Conservation (phyloP, 768 basidiomycete genomes). For the Podaxis sp. region DNA sequence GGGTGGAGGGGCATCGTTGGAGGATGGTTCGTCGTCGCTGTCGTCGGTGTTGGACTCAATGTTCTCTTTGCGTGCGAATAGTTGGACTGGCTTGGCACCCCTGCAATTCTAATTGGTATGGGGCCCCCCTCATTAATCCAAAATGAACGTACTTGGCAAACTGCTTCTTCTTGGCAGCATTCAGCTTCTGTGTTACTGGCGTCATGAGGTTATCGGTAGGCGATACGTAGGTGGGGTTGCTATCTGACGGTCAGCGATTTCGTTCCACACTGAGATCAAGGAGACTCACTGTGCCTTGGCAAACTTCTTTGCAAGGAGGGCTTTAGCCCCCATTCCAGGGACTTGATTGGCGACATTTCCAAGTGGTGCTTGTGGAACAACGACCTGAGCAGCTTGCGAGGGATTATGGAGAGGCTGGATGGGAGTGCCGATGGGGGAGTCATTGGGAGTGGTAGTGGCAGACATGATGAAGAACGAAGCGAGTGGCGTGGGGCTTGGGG, state of each 20-base stretch:
- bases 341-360: conserved; percentile 62
- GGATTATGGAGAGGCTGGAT: conserved; percentile 89
- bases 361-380: conserved; percentile 77
- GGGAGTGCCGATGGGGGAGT: conserved; percentile 60
- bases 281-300: conserved; percentile 78
- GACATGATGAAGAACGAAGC: conserved; percentile 38
- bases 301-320: conserved; percentile 91
- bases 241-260: conserved; percentile 29
- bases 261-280: not conserved
- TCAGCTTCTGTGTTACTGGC: conserved; percentile 90
- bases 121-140: conserved; percentile 9
- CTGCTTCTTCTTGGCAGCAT: conserved; percentile 89
- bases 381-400: conserved; percentile 72
- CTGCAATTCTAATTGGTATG: conserved; percentile 31
- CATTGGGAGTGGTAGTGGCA: conserved; percentile 59
- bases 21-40: conserved; percentile 25
- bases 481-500: not conserved
- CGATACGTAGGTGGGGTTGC: conserved; percentile 87
- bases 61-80: conserved; percentile 53
- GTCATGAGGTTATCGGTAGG: conserved; percentile 96
- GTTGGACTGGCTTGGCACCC: conserved; percentile 59
- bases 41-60: conserved; percentile 40
- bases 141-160: conserved; percentile 72
- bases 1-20: conserved; percentile 4
- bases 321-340: conserved; percentile 84